Base-by-base conservation (phyloP, 2,329 filamentous ascomycete species). In the Claviceps quebecensis region DNA sequence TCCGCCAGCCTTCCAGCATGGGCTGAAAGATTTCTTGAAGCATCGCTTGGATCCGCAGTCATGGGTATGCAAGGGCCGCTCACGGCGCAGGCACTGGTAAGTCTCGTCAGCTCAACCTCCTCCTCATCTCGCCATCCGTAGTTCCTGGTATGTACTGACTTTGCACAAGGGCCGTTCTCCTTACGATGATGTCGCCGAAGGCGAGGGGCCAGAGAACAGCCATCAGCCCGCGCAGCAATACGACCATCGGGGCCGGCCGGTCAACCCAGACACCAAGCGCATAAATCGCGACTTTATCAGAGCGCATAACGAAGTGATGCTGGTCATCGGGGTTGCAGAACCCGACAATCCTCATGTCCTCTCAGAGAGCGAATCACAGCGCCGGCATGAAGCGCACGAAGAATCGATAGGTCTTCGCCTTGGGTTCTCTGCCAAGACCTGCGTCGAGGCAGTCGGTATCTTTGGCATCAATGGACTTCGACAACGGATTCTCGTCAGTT, bases 221-320 rank as follows among this genome's bases (percentile, higher is more conserved):
- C 65, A 65, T 16, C 67, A 68, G 40, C 69, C 70, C 4, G 53
- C 59, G 1, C 77, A 79, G 59, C 63, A 72, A 46, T 80, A 76
- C 57, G 77, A 81, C 56, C 68, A 71, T 41, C 71, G 75, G 37
- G 78, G 78, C 14, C 75, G 77, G 9, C 75, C 78, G 3, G 58
- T 77, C 48, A 81, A 81, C 56, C 69, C 69, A 0, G 70, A 73
- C 49, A 79, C 76, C 1, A 76, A 73, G 58, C 66, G 68, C 13
- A 72, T 78, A 55, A 80, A 79, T 56, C 71, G 73, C 47, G 73
- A 78, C 53, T 72, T 80, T 36, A 76, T 81, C 26, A 70, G 78
- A 49, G 73, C 78, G 9, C 78, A 81, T 58, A 81, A 81, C 56
- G 77, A 81, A 56, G 78, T 81, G 3, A 81, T 81, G 78, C 69